These are phyloP conservation scores for Pleurotus pulmonarius DNA, from an alignment of 768 basidiomycete genomes.

Conservation along the genomic window DNA sequence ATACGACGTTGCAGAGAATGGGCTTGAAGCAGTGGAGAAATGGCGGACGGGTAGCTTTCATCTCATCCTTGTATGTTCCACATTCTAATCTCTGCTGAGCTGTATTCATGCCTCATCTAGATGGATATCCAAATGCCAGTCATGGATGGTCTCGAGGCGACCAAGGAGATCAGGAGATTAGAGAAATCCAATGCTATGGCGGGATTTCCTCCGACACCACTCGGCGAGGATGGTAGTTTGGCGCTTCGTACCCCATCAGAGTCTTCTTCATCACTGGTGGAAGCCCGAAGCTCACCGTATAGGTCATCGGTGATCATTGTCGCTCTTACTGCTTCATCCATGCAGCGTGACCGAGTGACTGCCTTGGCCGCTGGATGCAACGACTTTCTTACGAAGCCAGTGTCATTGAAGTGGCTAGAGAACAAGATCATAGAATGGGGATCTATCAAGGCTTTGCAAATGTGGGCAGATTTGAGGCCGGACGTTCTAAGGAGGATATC, in stretches of 20 bases:
- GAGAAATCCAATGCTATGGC: constrained; percentile 67
- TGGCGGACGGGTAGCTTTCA: constrained; percentile 94
- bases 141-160: constrained; percentile 97
- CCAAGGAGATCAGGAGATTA: constrained; percentile 87
- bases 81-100: neutral
- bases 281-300: constrained; percentile 63
- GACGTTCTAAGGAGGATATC: constrained; percentile 39
- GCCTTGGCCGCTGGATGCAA: constrained; percentile 99
- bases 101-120: constrained; percentile 35
- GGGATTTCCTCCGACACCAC: constrained; percentile 65
- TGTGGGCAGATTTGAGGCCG: constrained; percentile 84
- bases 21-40: constrained; percentile 92
- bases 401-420: constrained; percentile 92
- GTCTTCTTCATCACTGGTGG: constrained; percentile 37
- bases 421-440: constrained; percentile 99
- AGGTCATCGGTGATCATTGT: constrained; percentile 97
- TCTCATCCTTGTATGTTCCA: constrained; percentile 77
- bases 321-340: constrained; percentile 93
- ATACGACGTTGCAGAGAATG: constrained; percentile 91
- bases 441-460: constrained; percentile 89
- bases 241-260: constrained; percentile 50
- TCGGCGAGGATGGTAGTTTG: constrained; percentile 38
- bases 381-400: constrained; percentile 97
- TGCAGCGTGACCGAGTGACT: constrained; percentile 92
- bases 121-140: constrained; percentile 99